Evolutionary conservation across 768 basidiomycete genomes (phyloP), one percentile per base, ranked within the genome.

Genomic region (Russula virescens): DNA sequence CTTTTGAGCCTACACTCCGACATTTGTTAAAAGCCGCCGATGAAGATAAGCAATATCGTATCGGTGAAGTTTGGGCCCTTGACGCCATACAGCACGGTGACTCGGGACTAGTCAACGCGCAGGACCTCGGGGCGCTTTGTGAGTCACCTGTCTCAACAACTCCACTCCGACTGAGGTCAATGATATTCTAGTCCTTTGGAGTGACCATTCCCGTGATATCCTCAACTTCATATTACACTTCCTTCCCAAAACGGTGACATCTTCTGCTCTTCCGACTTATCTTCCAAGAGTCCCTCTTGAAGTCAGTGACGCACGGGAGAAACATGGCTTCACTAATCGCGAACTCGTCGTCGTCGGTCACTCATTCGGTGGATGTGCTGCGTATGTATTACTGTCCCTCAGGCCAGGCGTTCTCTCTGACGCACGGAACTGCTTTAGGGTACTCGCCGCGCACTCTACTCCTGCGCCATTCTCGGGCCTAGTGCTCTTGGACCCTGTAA

Each of bases 81-180:
- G 94, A 97, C 66, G 82, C 89, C 6, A 80, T 87, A 4, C 87
- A 92, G 62, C 91, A 95, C 63, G 94, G 92, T 1, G 94, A 95
- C 63, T 79, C 91, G n/a, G 87, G 80, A 0, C 71, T 90, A 14
- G 57, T 95, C 40, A 98, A 97, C 63, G 77, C 70, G 0, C 73
- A 74, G 0, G 75, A 75, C 19, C 76, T 88, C 1, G 82, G 84
- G 40, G 78, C 78, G 1, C 75, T 88, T 40, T 86, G 89, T 86
- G 71, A 68, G 84, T 40, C 48, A 16, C 42, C 75, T 46, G 11
- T 46, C 48, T 50, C 14, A 10, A 34, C 16, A 52, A 45, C 46
- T 49, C 28, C 16, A 18, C n/a, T 21, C 28, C 14, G 8, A 61
- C 48, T 21, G 19, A 18, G 40, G 13, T 28, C 8, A 28, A 38